Evolutionary conservation across 192 early-diverging fungal species (phyloP), one percentile per base, ranked within the genome.

Genomic region (Rhizoclosmatium sp.): DNA sequence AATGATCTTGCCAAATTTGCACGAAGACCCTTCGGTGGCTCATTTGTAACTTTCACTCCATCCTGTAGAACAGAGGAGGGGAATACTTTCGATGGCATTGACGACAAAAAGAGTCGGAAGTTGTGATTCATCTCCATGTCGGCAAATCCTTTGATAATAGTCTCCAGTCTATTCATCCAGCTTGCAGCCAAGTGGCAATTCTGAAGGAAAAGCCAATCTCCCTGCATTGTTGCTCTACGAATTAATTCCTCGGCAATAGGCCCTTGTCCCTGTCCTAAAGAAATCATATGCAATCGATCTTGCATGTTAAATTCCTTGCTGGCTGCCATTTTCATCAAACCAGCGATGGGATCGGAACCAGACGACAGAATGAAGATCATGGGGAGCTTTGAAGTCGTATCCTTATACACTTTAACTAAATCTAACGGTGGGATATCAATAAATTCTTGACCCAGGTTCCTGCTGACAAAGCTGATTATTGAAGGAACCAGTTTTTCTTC

Each of bases 201-300:
- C 76, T 91, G 90, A 48, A 91, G 73, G 68, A 91, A 91, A 68
- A 91, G 82, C 90, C 90, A 91, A 62, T 91, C 90, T 3, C 90
- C 90, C 19, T n/a, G 74, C 16, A 31, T 42, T 7, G 82, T 78
- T 0, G 90, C 88, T 44, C 81, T 69, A 59, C 82, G 76, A 10
- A 91, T 69, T 14, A 91, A 48, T 46, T 91, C 85, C 83, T 91
- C 90, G 1, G 90, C 90, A 80, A 91, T 91, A 1, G 90, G 87
- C 3, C 90, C 88, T 77, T 89, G 88, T 23, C 87, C 88, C 69
- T 91, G 90, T 23, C 90, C 90, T 21, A 91, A 79, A 7, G 88
- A 90, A n/a, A 91, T 91, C 87, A 90, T 91, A 56, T 89, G 87
- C 23, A 91, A 80, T 47, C 87, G 54, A 56, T 91, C 88, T 58